Conservation (phyloP, 305 asterid genomes). For the Fraxinus platypoda region DNA sequence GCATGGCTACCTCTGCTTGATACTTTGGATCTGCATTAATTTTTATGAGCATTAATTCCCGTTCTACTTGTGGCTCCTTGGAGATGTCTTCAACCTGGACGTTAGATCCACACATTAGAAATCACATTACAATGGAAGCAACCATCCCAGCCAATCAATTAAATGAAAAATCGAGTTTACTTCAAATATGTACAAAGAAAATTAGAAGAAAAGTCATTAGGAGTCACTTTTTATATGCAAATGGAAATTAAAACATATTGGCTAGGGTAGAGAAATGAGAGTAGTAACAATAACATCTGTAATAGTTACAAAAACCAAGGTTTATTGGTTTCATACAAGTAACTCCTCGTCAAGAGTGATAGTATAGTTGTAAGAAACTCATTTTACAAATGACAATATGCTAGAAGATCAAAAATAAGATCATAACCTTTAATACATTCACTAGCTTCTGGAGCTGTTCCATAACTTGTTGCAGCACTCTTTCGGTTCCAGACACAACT, state of each 20-base stretch:
- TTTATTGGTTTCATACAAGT: neutral
- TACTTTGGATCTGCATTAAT: slow-evolving; percentile 70
- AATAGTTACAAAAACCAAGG: neutral
- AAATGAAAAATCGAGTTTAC: neutral
- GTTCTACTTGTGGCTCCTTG: slow-evolving; percentile 91
- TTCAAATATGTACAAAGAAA: neutral
- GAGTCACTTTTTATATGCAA: neutral
- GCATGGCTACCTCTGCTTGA: slow-evolving; percentile 64
- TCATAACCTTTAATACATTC: slow-evolving; percentile 76
- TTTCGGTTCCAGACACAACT: slow-evolving; percentile 89
- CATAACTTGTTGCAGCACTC: slow-evolving; percentile 73
- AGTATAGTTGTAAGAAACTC: neutral
- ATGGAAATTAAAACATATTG: neutral
- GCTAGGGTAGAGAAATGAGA: neutral
- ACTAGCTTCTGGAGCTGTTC: slow-evolving; percentile 93
- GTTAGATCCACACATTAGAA: slow-evolving; percentile 19
- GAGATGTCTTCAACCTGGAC: slow-evolving; percentile 87
- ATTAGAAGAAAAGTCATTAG: slow-evolving; percentile 9
- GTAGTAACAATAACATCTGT: neutral
- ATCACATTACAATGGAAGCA: slow-evolving; percentile 15
- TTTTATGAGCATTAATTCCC: slow-evolving; percentile 92
- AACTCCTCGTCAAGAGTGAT: neutral
- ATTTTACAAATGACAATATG: neutral
- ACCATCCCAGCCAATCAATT: slow-evolving; percentile 12
- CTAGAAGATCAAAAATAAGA: slow-evolving; percentile 19